A percentile compares a stretch with the other conserved stretches of the same genome.
phyloP scores from a whole-genome alignment of 805 yeast species.

The Schwanniomyces yamadae region DNA sequence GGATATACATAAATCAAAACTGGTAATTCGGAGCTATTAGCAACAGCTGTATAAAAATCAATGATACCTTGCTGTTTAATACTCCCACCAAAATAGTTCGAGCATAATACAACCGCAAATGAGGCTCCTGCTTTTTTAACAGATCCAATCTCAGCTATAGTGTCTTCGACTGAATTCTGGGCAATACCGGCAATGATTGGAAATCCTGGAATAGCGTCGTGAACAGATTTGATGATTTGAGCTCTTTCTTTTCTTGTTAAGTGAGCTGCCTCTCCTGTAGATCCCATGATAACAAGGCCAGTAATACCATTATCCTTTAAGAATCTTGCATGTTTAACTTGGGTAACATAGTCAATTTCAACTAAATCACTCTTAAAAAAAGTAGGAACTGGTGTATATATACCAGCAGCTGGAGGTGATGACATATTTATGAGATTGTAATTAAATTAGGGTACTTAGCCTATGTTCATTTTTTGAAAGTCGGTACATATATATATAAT shows the following conservation, averaged over 20 bases:
- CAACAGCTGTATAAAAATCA: slow-evolving; percentile 44
- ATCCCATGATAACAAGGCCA: slow-evolving; percentile 52
- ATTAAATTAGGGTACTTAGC: neutral
- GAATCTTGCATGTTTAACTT: slow-evolving; percentile 43
- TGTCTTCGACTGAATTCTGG: slow-evolving; percentile 44
- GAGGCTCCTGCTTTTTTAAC: slow-evolving; percentile 39
- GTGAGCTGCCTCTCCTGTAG: slow-evolving; percentile 57
- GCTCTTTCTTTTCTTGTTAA: slow-evolving; percentile 47
- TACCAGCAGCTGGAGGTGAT: slow-evolving; percentile 26
- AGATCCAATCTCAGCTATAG: slow-evolving; percentile 38
- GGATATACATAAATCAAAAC: slow-evolving; percentile 48
- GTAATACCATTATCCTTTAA: slow-evolving; percentile 43
- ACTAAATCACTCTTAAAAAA: slow-evolving; percentile 45
- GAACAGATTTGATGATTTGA: slow-evolving; percentile 29
- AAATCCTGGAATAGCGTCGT: slow-evolving; percentile 37
- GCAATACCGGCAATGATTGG: slow-evolving; percentile 51
- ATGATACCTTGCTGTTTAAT: slow-evolving; percentile 47
- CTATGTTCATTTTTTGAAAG: no score
- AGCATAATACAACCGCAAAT: slow-evolving; percentile 42
- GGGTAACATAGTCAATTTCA: slow-evolving; percentile 46
- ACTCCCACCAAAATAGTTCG: slow-evolving; percentile 48
- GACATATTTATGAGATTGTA: neutral
- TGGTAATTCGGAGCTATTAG: slow-evolving; percentile 43
- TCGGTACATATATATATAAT: no score
- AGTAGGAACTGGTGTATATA: slow-evolving; percentile 56